Evolutionary conservation across 2,329 filamentous ascomycete genomes (phyloP), one percentile per base, ranked within the genome.

Genomic region (Nemania bipapillata): DNA sequence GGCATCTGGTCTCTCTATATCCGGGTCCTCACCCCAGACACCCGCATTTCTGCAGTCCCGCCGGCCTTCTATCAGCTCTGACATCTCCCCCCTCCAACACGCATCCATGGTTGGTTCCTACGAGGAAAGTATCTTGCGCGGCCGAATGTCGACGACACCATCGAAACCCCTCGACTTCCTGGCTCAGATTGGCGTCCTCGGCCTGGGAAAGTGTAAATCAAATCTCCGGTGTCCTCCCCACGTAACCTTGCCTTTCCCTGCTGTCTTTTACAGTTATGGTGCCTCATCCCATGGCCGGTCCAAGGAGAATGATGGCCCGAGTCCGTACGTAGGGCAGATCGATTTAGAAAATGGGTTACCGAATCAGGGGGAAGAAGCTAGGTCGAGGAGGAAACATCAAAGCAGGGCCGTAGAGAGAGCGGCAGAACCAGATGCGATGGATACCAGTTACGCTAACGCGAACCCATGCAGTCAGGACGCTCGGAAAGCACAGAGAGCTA

Each of bases 71-170:
- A 83, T 92, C 53, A 86, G 88, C 17, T 89, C 91, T 0, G 94
- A 97, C 53, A 82, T 85, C 2, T 93, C 93, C 2, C 91, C 93
- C 3, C 83, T 96, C 30, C 92, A 95, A 65, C 93, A 96, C 80
- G 94, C 95, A 8, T 94, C 94, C 3, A 96, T 99, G 92, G 95
- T 98, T 1, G 96, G 96, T 1, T 97, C 95, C 1, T 99, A 97
- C 74, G 96, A 99, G 80, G 96, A 99, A 81, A 97, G 94, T 30
- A 97, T 99, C 68, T 83, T 99, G 1, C 90, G 93, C 54, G 96
- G 96, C 45, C 89, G 96, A 70, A 99, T 99, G 96, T 98, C 96
- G 30, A 97, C 94, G 1, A 96, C 91, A 1, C 95, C 96, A 0
- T 98, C 95, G 0, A 94, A 92, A 72, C 95, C 96, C 5, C 83